Evolutionary conservation across 2,329 filamentous ascomycete species (phyloP), one percentile per base, ranked within the genome.

Genomic region (Ophiostoma fasciatum): DNA sequence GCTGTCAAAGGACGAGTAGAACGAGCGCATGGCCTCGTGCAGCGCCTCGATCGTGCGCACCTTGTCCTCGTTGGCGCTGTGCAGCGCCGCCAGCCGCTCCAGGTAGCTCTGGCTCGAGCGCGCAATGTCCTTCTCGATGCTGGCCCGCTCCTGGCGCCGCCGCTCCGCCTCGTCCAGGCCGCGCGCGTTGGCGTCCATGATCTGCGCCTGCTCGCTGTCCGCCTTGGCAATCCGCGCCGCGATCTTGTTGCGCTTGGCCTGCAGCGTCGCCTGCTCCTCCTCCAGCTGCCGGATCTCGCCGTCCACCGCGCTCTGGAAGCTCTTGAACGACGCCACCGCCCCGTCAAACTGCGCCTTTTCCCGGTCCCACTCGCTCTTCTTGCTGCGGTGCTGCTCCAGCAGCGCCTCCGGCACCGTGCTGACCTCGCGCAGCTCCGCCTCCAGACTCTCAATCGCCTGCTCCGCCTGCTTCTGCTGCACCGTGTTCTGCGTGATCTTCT

Each of bases 401-500:
- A 84, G 67, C 14, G 75, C 71, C 19, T 70, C 64, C 1, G 80
- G 79, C 33, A 80, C 63, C 13, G 63, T 64, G 40, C 76, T 75
- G 34, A 80, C 62, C 20, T 68, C 65, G 47, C 74, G 75, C n/a
- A 82, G 67, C 41, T 83, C 75, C 19, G 62, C 62, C 36, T 71
- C 68, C 2, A 57, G 41, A 7, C 48, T 43, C 5, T 37, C 33
- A 9, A 52, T 42, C 11, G 52, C 49, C 27, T 57, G 52, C 38
- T 57, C 54, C 3, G 68, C 66, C 49, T 73, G 79, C 39, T 74
- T 73, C 55, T 80, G 78, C 52, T 81, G 78, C 38, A 79, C 79
- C 38, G 71, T 74, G 51, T 82, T 77, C 54, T 87, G 82, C 42
- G 76, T 69, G 31, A 82, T 72, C 53, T 83, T 81, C 51, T 83